Conservation (phyloP, 2,329 filamentous ascomycete genomes). For the Fusarium temperatum region DNA sequence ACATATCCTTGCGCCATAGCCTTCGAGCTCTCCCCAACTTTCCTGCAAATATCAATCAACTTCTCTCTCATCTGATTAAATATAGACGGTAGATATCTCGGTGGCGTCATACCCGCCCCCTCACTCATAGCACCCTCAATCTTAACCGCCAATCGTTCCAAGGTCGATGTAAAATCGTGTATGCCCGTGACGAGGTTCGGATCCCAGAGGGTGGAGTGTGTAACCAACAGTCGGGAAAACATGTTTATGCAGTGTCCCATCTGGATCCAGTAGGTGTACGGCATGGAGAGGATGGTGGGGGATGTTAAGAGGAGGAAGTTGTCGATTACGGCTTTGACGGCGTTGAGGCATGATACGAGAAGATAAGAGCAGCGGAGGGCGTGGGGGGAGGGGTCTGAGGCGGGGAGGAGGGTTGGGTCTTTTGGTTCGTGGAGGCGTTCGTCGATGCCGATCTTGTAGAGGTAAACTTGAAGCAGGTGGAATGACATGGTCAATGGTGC, state of each 20-base stretch:
- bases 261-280: constrained; percentile 12
- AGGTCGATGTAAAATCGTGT: background rate
- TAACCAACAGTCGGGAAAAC: constrained; percentile 6
- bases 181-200: background rate
- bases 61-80: background rate
- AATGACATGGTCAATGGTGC: background rate
- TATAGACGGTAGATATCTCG: background rate
- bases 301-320: background rate
- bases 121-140: background rate
- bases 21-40: background rate
- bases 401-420: background rate
- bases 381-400: background rate
- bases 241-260: constrained; percentile 12
- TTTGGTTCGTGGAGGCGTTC: background rate
- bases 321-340: constrained; percentile 3
- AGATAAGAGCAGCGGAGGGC: background rate
- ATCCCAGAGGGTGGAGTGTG: constrained; percentile 9
- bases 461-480: background rate
- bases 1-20: background rate
- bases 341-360: constrained; percentile 7
- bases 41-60: background rate
- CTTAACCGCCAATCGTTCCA: background rate
- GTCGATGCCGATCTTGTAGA: constrained; percentile 17
- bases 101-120: background rate
- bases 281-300: constrained; percentile 3